These are phyloP conservation scores for Brassica carinata DNA, from an alignment of 345 rosid genomes.

Conservation along the genomic window DNA sequence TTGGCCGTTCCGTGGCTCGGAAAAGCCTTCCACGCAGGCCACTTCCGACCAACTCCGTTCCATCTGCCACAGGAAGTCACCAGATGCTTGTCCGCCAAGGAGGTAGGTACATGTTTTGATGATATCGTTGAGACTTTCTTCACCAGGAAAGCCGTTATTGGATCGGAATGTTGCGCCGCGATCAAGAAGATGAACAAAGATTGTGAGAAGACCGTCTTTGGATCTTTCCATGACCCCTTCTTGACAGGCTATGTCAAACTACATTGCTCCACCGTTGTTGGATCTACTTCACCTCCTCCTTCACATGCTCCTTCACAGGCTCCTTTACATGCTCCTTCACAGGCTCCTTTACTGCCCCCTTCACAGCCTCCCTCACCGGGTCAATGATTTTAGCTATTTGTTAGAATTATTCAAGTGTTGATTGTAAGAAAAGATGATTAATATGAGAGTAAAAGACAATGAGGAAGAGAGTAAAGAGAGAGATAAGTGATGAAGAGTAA, in stretches of 20 bases:
- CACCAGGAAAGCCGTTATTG: slow-evolving; percentile 24
- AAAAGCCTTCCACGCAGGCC: slow-evolving; percentile 2
- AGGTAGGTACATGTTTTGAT: slow-evolving; percentile 29
- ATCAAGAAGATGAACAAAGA: slow-evolving; percentile 28
- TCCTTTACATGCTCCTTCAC: background rate
- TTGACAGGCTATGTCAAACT: slow-evolving; percentile 23
- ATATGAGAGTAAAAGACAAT: too few species aligned
- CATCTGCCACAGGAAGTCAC: slow-evolving; percentile 33
- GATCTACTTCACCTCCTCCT: background rate
- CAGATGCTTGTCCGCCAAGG: slow-evolving; percentile 34
- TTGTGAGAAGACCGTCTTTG: slow-evolving; percentile 37
- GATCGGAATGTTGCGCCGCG: slow-evolving; percentile 23
- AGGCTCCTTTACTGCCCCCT: background rate
- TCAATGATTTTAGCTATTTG: background rate
- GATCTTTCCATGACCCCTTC: slow-evolving; percentile 26
- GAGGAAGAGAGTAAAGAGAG: too few species aligned
- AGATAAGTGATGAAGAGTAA: too few species aligned
- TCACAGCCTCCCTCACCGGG: background rate
- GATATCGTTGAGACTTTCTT: slow-evolving; percentile 24
- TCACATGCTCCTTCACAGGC: slow-evolving; percentile 7
- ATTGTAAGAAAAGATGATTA: too few species aligned
- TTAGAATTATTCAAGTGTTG: background rate
- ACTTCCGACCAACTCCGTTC: slow-evolving; percentile 20
- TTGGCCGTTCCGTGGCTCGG: slow-evolving; percentile 19
- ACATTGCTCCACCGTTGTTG: slow-evolving; percentile 23